Evolutionary conservation across 2,329 filamentous ascomycete genomes (phyloP).

Genomic region (Microdochium nivale): DNA sequence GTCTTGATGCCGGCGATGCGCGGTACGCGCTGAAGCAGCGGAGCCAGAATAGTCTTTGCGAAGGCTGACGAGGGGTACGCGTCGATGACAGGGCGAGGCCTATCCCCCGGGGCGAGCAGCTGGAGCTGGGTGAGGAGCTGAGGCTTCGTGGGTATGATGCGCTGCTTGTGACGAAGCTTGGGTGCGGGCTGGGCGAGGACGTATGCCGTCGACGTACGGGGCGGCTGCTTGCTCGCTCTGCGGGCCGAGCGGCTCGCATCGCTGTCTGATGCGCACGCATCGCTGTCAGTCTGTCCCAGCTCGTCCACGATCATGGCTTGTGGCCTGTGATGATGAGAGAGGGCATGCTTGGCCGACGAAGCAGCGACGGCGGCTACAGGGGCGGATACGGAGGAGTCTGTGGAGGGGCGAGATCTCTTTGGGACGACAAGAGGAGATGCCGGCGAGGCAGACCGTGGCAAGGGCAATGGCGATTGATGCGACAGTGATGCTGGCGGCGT

Average conservation of each 20-base stretch:
- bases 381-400: background rate
- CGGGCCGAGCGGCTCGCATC: slow-evolving; percentile 32
- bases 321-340: slow-evolving; percentile 3
- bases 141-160: slow-evolving; percentile 58
- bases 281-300: slow-evolving; percentile 23
- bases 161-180: slow-evolving; percentile 48
- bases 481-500: background rate
- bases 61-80: slow-evolving; percentile 62
- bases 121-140: slow-evolving; percentile 66
- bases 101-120: slow-evolving; percentile 47
- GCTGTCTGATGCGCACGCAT: slow-evolving; percentile 29
- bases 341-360: slow-evolving; percentile 12
- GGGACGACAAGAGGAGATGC: background rate
- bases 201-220: slow-evolving; percentile 53
- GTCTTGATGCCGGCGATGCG: slow-evolving; percentile 55
- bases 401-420: background rate
- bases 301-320: slow-evolving; percentile 40
- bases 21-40: slow-evolving; percentile 51
- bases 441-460: background rate
- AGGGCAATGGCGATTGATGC: background rate
- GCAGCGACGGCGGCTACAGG: background rate
- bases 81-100: slow-evolving; percentile 62
- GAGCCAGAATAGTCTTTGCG: slow-evolving; percentile 46
- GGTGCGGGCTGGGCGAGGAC: slow-evolving; percentile 61
- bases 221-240: slow-evolving; percentile 31